Base-by-base conservation (phyloP, 345 rosid genomes). In the Raphanus raphanistrum region DNA sequence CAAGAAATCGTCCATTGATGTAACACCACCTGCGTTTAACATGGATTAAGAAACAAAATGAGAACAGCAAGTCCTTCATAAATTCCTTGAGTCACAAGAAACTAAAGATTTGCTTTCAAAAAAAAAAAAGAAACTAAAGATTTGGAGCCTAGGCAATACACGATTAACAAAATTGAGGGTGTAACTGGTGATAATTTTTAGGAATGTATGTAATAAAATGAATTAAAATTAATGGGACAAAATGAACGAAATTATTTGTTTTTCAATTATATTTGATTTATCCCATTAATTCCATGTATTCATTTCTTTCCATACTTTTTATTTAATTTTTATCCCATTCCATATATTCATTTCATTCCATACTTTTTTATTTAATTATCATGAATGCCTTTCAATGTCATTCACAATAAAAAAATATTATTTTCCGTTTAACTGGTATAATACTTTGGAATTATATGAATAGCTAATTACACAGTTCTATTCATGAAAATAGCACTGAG, bases 1-100 rank as follows among this genome's bases (percentile, higher is more conserved):
- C 87, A 94, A 80, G 88, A 94, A 94, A 86, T 94, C 97, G 59
- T 92, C 97, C 98, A 94, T 94, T 70, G 93, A 92, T 77, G 97
- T 94, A 61, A 94, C 98, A 31, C 97, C 98, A 29, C 97, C 97
- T 94, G 82, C 17, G 50, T 38, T 77, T 31, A 32, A 68, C 78
- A 59, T 36, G 7, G 28, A 26, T 2, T 32, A 45, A 36, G 3
- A 11, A 63, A 38, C 35, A 57, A 71, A 28, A 3, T 8, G 35
- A 50, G 33, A 36, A 26, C 59, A 50, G 32, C 11, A 21, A 11
- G 0, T 63, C 35, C 63, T 54, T 26, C 71, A 35, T 54, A 3
- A 29, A 52, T 29, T 57, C 52, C 72, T 71, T 57, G 52, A 17
- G 4, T 8, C 33, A 25, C 71, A 77, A 68, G 31, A 12, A 28